Evolutionary conservation across 257 asterid genomes (phyloP), one percentile per base, ranked within the genome.

Genomic region (Schizonepeta tenuifolia): DNA sequence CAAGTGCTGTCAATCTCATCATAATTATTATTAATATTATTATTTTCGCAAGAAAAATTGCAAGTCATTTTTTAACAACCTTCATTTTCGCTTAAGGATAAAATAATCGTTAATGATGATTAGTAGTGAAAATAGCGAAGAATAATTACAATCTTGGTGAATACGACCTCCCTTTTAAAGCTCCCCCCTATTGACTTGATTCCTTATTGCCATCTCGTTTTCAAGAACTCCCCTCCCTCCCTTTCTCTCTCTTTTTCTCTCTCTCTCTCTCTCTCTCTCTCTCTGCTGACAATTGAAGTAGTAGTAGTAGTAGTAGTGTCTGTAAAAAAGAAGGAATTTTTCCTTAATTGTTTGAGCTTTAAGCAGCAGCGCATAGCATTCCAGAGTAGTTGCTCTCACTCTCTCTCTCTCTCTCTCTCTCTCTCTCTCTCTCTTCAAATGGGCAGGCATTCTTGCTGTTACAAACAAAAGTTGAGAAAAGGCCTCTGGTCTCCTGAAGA

Each of bases 401-500:
- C 33, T 28, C 33, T 2, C 33, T 28, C 33, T 67, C 26, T 28
- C 33, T 28, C 33, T 28, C 33, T 2, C 33, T 28, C 33, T 24
- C 26, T 24, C 26, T 67, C 26, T 28, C 33, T 28, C 33, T 28
- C 33, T 2, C 33, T 28, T 4, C 66, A 83, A 73, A 90, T 93
- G 98, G 98, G 96, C 46, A 88, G 96, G 85, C 98, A 93, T 78
- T 90, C 97, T 80, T 90, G 98, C 73, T 92, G 97, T 54, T 90
- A 82, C 75, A 90, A 93, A 74, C 97, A 90, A 89, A 90, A 87
- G 83, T 31, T 90, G 44, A 83, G 98, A 71, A 93, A 93, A 86
- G 98, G 98, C 18, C 93, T 93, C 26, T 93, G 98, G 98, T 93
- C 98, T 7, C 98, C 98, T 2, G 97, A 93, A 28, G 98, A 93